These are phyloP conservation scores for Penicillium cataractarum DNA, from an alignment of 495 filamentous ascomycete genomes.

Conservation along the genomic window DNA sequence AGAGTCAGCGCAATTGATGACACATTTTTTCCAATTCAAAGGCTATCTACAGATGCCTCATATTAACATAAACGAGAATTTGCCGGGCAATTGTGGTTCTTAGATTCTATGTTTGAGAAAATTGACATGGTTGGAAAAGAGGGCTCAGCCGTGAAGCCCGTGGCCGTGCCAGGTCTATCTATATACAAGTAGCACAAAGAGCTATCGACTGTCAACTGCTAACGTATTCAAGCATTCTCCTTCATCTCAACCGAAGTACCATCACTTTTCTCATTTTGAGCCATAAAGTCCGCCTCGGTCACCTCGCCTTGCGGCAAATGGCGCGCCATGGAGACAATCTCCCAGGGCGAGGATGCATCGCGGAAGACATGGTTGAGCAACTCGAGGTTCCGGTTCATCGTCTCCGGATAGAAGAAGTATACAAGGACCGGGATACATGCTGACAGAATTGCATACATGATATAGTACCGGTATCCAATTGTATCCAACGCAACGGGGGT, in stretches of 20 bases:
- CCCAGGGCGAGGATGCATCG: slow-evolving; percentile 45
- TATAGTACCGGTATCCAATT: slow-evolving; percentile 41
- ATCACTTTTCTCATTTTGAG: slow-evolving; percentile 1
- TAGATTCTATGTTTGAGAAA: background rate
- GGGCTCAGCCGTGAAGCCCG: too few species aligned
- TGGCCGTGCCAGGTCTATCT: too few species aligned
- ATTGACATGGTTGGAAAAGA: background rate
- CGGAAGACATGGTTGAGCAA: slow-evolving; percentile 69
- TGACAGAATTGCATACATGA: slow-evolving; percentile 41
- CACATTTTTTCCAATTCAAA: background rate
- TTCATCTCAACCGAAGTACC: background rate
- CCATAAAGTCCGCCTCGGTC: slow-evolving; percentile 17
- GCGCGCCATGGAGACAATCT: slow-evolving; percentile 39
- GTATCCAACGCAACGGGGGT: slow-evolving; percentile 50
- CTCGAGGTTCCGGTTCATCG: slow-evolving; percentile 66
- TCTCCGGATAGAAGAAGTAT: slow-evolving; percentile 71
- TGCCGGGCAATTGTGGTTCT: background rate
- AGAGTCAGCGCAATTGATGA: background rate
- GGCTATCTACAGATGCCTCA: background rate
- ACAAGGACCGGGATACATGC: slow-evolving; percentile 47
- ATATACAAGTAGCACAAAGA: too few species aligned
- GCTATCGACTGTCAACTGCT: background rate
- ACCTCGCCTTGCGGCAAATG: slow-evolving; percentile 34
- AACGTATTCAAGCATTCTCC: background rate
- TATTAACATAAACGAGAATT: background rate